Evolutionary conservation across 2,329 filamentous ascomycete genomes (phyloP), one percentile per base, ranked within the genome.

Genomic region (Epichloe gansuensis): DNA sequence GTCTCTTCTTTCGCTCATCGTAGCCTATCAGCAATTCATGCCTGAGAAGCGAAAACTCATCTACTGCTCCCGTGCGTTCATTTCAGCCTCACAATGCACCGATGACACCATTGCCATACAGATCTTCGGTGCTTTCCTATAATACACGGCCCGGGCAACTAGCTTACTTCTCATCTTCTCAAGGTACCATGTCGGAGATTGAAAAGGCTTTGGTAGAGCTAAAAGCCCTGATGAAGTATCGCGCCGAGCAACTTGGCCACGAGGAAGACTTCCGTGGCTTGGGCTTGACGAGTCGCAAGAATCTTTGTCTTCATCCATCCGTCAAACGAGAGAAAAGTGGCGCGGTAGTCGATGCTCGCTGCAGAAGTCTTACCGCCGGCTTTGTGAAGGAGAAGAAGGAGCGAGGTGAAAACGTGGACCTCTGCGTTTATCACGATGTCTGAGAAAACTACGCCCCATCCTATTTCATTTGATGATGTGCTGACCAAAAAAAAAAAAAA

Each of bases 301-400:
- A 98, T 61, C 70, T 98, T 37, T 98, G 94, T 66, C 78, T 98
- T 46, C 93, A 98, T 69, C 94, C 94, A 1, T 93, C 89, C 0
- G 93, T 98, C 37, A 96, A 91, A 70, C 80, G 89, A 52, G 93
- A 98, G 68, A 98, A 97, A 74, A 97, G 91, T 64, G 94, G 93
- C 7, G 80, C 83, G 4, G 80, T 98, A 5, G 93, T 98, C 46
- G 93, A 98, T 73, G 88, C 94, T n/a, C 80, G 91, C 58, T 98
- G 93, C 71, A 83, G 93, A 66, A 95, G 91, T 67, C 73, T 98
- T 57, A 98, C 94, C 1, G 94, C 94, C 5, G 91, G 91, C 2
- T 98, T 98, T 66, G 87, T 98, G 57, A 95, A 93, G 65, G 93
- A 97, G 67, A 96, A 96, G 74, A 98, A 95, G 67, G 89, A 95